phyloP scores from a whole-genome alignment of 2,329 filamentous ascomycete genomes.

The Coniella vitis region DNA sequence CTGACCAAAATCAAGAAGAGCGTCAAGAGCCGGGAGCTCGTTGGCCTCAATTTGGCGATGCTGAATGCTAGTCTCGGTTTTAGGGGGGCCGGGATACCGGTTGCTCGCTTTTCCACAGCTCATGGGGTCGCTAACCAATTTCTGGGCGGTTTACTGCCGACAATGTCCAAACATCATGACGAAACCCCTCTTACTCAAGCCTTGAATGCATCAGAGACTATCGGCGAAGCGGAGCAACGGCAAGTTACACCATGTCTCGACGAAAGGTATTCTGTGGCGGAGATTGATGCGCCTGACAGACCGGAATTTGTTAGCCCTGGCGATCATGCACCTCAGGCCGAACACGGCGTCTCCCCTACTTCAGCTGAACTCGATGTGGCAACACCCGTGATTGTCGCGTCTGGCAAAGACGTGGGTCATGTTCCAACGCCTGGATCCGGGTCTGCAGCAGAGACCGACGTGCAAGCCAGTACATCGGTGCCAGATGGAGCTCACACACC shows the following conservation, averaged over 20 bases:
- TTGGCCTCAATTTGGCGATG: slow-evolving; percentile 28
- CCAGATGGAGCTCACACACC: not conserved
- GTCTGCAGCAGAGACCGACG: not conserved
- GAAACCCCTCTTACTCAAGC: not conserved
- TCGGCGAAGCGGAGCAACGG: not conserved
- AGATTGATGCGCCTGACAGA: not conserved
- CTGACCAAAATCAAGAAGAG: slow-evolving; percentile 36
- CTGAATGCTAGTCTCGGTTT: slow-evolving; percentile 8
- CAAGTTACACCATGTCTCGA: not conserved
- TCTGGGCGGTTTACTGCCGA: not conserved
- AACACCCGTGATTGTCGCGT: not conserved
- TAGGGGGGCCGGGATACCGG: slow-evolving; percentile 14
- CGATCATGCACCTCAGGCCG: not conserved
- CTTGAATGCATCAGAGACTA: not conserved
- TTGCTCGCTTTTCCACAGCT: slow-evolving; percentile 16
- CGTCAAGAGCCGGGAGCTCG: slow-evolving; percentile 40
- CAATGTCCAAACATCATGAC: not conserved
- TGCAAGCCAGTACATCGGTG: not conserved
- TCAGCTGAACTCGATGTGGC: too few species aligned
- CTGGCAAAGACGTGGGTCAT: not conserved
- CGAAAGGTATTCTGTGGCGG: too few species aligned
- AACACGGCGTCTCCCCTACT: too few species aligned
- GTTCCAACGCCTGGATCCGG: not conserved
- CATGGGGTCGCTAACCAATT: not conserved
- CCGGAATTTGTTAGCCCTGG: not conserved